These are phyloP conservation scores for Geotrichum histeridarum DNA, from an alignment of 1,139 yeast species.

Conservation along the genomic window DNA sequence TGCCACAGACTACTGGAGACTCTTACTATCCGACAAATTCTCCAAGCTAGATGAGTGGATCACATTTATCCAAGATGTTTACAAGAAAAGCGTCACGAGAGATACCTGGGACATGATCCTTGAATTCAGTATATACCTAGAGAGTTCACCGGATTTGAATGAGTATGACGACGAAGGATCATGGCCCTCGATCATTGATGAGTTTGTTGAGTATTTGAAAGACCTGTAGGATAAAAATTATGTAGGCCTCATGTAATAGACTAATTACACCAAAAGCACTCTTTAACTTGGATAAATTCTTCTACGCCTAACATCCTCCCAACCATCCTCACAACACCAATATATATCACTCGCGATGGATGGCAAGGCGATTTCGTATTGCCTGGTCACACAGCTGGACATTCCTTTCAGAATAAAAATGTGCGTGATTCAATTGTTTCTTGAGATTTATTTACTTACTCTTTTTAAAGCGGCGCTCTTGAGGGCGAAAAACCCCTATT, in stretches of 20 bases:
- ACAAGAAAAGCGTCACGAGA: slow-evolving; percentile 48
- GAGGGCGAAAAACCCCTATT: slow-evolving; percentile 49
- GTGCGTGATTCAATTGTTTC: slow-evolving; percentile 33
- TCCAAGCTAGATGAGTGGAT: slow-evolving; percentile 48
- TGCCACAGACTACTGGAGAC: slow-evolving; percentile 73
- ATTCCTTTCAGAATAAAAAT: slow-evolving; percentile 51
- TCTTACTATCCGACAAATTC: slow-evolving; percentile 47
- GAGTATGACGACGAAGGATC: slow-evolving; percentile 72
- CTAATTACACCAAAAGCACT: too few relatives aligned
- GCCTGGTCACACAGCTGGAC: slow-evolving; percentile 66
- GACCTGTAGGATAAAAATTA: not conserved
- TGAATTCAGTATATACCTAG: slow-evolving; percentile 55
- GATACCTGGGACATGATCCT: slow-evolving; percentile 87
- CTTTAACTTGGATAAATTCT: too few relatives aligned
- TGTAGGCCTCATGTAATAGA: too few relatives aligned
- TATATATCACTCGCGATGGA: slow-evolving; percentile 35
- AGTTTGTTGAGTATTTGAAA: slow-evolving; percentile 56
- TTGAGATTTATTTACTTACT: slow-evolving; percentile 22
- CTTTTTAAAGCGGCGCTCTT: slow-evolving; percentile 14
- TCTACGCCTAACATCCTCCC: not conserved
- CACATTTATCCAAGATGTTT: slow-evolving; percentile 41
- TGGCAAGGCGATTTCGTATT: slow-evolving; percentile 56
- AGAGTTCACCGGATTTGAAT: slow-evolving; percentile 48
- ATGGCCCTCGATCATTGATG: slow-evolving; percentile 90
- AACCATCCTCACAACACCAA: not conserved